Base-by-base conservation (phyloP, 2,329 filamentous ascomycete genomes). In the Colletotrichum spaethianum region DNA sequence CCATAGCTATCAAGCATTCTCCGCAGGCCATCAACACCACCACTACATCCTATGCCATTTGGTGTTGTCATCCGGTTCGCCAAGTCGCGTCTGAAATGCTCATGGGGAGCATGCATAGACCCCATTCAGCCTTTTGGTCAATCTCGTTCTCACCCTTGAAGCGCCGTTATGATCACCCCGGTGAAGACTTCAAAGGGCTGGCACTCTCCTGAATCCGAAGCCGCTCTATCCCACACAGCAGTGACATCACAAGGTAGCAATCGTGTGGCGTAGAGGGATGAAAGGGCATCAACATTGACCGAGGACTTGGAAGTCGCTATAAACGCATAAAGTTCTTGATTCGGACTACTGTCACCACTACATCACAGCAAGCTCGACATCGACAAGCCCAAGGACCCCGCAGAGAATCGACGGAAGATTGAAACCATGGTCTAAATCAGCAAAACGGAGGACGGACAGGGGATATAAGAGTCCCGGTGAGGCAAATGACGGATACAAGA, bases 81-180 rank as follows among this genome's bases (percentile, higher is more conserved):
- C 59, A 68, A 68, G 57, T 62, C 57, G 33, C 57, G 56, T 26
- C 57, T 38, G 28, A n/a, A n/a, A n/a, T n/a, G n/a, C n/a, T n/a
- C n/a, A n/a, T n/a, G n/a, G 64, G 4, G 40, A 50, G 31, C 40
- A 46, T 40, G 59, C 40, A 48, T 59, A 59, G 50, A 63, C 31
- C 23, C 36, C 18, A 28, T 57, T 23, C 33, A 18, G 59, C 50
- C 40, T 56, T 40, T 50, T 31, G 28, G 56, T 31, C 66, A 63
- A 68, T 59, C 31, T 66, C n/a, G 31, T 40, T 42, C 40, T 50
- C 42, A 55, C 18, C 44, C 62, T 40, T 28, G 31, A 20, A 64
- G 38, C 57, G 46, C 36, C 16, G 28, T 69, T 14, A 44, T 56
- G 16, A 36, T 48, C 31, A 42, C 52, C 59, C 33, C 55, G 48